Evolutionary conservation across 116 monocot species (phyloP).

Genomic region (Trichopus zeylanicus): DNA sequence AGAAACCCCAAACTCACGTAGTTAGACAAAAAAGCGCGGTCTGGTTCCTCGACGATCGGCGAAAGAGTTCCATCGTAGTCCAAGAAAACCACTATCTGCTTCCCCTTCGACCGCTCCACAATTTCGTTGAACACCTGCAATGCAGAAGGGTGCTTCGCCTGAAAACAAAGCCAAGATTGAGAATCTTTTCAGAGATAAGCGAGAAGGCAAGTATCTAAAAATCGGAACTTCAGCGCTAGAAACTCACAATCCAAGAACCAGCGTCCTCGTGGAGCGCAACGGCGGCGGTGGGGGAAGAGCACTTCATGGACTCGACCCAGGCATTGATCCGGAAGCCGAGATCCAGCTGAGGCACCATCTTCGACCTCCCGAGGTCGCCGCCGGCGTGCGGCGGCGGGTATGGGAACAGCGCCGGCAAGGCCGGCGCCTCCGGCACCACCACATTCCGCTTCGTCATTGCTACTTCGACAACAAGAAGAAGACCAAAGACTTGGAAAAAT

Average conservation of each 20-base stretch:
- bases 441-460: no score
- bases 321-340: no score
- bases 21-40: slow-evolving; percentile 61
- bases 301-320: no score
- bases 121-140: slow-evolving; percentile 48
- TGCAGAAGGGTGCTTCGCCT: slow-evolving; percentile 60
- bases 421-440: no score
- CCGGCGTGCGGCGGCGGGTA: no score
- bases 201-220: neutral
- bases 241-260: slow-evolving; percentile 33
- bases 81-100: slow-evolving; percentile 63
- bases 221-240: neutral
- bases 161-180: neutral
- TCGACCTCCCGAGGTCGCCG: no score
- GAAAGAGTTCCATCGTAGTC: slow-evolving; percentile 87
- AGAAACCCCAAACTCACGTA: slow-evolving; percentile 13
- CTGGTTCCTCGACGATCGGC: slow-evolving; percentile 76
- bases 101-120: slow-evolving; percentile 30
- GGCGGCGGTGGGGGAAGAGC: neutral
- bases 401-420: no score
- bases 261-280: slow-evolving; percentile 15
- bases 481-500: no score
- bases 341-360: no score
- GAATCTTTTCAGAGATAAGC: neutral
- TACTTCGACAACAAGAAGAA: no score